phyloP scores from a whole-genome alignment of 2,329 filamentous ascomycete species.

The Diaporthe ampelina region DNA sequence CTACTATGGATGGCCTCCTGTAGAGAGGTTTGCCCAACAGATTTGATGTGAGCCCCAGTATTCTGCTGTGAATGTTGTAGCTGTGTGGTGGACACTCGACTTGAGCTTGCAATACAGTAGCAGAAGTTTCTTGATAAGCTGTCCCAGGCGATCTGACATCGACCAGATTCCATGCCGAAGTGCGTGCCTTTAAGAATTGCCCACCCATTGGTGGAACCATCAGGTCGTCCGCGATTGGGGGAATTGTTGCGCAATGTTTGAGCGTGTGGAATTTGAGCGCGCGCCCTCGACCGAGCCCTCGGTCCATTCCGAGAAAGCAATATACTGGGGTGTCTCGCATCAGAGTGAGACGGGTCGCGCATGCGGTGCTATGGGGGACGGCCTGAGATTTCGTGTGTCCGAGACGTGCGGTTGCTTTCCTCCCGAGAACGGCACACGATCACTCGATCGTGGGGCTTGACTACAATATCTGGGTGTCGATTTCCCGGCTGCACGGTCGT shows the following conservation, averaged over 20 bases:
- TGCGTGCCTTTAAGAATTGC: neutral
- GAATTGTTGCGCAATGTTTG: neutral
- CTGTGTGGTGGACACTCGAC: too few relatives aligned
- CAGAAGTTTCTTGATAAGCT: neutral
- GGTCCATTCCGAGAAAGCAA: conserved; percentile 29
- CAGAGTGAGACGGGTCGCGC: conserved; percentile 26
- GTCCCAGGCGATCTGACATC: too few relatives aligned
- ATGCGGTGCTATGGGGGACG: conserved; percentile 32
- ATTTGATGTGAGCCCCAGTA: too few relatives aligned
- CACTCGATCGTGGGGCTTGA: conserved; percentile 8
- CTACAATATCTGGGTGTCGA: neutral
- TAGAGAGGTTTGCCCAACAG: too few relatives aligned
- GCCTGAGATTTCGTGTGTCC: conserved; percentile 25
- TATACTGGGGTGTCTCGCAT: conserved; percentile 18
- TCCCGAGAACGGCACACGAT: conserved; percentile 8
- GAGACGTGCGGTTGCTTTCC: conserved; percentile 13
- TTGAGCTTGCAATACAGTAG: neutral
- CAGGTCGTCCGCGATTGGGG: neutral
- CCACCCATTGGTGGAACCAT: neutral
- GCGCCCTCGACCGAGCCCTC: conserved; percentile 7
- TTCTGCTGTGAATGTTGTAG: too few relatives aligned
- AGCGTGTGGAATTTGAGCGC: neutral
- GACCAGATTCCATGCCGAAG: neutral
- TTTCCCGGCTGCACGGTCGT: neutral
- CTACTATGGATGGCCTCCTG: too few relatives aligned